Evolutionary conservation across 2,329 filamentous ascomycete genomes (phyloP).

Genomic region (Sporothrix brunneoviolacea): DNA sequence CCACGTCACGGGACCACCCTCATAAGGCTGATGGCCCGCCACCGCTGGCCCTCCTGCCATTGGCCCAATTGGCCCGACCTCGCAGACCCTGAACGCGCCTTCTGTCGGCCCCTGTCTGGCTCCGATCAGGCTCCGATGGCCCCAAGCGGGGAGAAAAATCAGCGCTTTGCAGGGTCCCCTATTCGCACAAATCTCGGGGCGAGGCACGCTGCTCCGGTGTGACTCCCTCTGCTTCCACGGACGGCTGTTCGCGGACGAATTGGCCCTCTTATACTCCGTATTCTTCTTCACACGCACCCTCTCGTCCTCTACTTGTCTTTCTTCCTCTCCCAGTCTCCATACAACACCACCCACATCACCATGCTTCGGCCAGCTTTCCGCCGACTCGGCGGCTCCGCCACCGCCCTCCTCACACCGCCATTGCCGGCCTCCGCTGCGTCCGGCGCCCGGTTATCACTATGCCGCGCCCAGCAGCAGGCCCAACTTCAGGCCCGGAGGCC

Average conservation of each 20-base stretch:
- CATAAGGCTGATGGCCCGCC: too few species aligned
- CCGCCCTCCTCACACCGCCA: constrained; percentile 19
- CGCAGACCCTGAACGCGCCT: too few species aligned
- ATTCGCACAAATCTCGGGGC: constrained; percentile 9
- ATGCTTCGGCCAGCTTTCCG: constrained; percentile 43
- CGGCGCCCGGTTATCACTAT: constrained; percentile 13
- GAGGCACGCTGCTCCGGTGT: constrained; percentile 3
- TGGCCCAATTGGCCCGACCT: too few species aligned
- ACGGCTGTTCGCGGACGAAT: constrained; percentile 3
- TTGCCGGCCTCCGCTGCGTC: background rate
- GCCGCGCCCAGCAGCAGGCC: background rate
- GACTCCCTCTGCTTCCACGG: background rate
- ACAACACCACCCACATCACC: background rate
- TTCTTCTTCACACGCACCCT: constrained; percentile 1
- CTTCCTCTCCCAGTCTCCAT: background rate
- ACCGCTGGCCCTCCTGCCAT: too few species aligned
- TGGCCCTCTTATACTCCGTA: constrained; percentile 1
- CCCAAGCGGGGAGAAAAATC: constrained; percentile 6
- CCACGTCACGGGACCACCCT: too few species aligned
- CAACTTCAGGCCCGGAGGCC: constrained; percentile 27
- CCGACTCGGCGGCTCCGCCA: constrained; percentile 29
- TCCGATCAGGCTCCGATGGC: constrained; percentile 26
- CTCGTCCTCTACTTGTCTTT: background rate
- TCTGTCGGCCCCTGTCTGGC: constrained; percentile 8
- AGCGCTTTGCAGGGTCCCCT: background rate